These are phyloP conservation scores for Trametes maxima DNA, from an alignment of 768 basidiomycete genomes.

Conservation along the genomic window DNA sequence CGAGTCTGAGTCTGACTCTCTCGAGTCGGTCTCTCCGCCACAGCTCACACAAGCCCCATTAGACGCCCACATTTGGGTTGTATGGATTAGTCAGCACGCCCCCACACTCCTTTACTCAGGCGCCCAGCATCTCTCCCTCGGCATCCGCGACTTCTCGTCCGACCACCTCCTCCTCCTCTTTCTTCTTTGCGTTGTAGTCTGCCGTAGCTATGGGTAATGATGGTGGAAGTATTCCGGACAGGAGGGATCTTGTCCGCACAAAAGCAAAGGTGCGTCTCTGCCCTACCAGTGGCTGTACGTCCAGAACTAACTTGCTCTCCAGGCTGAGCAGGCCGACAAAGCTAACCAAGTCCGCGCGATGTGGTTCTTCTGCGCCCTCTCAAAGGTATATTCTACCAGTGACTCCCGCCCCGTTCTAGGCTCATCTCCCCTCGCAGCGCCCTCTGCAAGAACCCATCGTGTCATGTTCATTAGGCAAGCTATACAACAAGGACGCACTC, in stretches of 20 bases:
- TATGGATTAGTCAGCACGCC: background rate
- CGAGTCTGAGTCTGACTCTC: background rate
- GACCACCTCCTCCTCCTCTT: conserved; percentile 9
- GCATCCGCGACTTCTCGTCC: conserved; percentile 10
- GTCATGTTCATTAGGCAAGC: conserved; percentile 87
- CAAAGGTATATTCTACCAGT: conserved; percentile 65
- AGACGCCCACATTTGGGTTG: background rate
- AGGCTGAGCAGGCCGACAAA: conserved; percentile 88
- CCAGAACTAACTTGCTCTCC: conserved; percentile 10
- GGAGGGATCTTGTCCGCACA: conserved; percentile 73
- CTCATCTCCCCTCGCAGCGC: conserved; percentile 45
- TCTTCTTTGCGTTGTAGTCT: background rate
- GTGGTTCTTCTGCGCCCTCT: conserved; percentile 94
- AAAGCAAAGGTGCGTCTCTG: conserved; percentile 60
- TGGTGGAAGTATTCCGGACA: conserved; percentile 86
- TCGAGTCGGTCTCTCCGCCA: background rate
- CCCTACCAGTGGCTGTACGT: background rate
- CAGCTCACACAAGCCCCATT: background rate
- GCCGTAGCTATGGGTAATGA: conserved; percentile 75
- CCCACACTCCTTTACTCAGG: conserved; percentile 3
- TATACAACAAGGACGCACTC: conserved; percentile 95
- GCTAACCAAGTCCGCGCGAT: conserved; percentile 84
- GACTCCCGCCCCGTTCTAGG: background rate
- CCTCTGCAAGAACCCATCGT: conserved; percentile 90
- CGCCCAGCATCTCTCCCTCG: background rate